These are phyloP conservation scores for Trichoderma harzianum DNA, from an alignment of 2,329 filamentous ascomycete genomes.

Conservation along the genomic window DNA sequence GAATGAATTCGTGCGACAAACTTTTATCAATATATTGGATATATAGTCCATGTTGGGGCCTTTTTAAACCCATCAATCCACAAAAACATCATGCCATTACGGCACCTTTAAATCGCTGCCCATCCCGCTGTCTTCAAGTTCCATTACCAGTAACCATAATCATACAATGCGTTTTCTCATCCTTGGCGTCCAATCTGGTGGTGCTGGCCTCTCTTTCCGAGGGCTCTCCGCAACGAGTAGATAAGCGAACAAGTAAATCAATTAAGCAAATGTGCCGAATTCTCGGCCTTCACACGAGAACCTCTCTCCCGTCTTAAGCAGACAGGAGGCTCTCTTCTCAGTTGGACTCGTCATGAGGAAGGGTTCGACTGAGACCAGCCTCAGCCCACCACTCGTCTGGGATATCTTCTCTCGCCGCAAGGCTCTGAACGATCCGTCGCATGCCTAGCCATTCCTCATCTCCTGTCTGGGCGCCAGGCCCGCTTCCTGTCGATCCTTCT, in stretches of 20 bases:
- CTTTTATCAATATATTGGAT: neutral
- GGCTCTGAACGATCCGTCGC: constrained; percentile 67
- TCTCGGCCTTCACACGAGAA: neutral
- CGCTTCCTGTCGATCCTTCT: constrained; percentile 5
- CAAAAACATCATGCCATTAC: neutral
- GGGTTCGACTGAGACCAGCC: constrained; percentile 61
- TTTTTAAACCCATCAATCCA: neutral
- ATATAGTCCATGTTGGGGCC: neutral
- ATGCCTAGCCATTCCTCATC: constrained; percentile 55
- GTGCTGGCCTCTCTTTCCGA: neutral
- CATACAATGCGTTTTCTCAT: neutral
- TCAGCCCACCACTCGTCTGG: constrained; percentile 80
- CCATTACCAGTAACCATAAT: neutral
- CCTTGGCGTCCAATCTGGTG: neutral
- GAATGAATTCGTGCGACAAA: neutral
- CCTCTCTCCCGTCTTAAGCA: too few species aligned
- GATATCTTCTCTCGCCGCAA: constrained; percentile 70
- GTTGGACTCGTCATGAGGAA: constrained; percentile 33
- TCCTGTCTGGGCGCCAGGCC: constrained; percentile 18
- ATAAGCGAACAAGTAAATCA: neutral
- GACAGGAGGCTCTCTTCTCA: neutral
- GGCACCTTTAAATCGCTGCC: neutral
- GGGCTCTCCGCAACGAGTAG: neutral
- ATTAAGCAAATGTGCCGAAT: neutral
- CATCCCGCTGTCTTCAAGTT: neutral